A percentile compares a stretch with the other conserved stretches of the same genome.
These are phyloP conservation scores for Mucor saturninus DNA, from an alignment of 371 early-diverging fungal genomes.

Conservation along the genomic window DNA sequence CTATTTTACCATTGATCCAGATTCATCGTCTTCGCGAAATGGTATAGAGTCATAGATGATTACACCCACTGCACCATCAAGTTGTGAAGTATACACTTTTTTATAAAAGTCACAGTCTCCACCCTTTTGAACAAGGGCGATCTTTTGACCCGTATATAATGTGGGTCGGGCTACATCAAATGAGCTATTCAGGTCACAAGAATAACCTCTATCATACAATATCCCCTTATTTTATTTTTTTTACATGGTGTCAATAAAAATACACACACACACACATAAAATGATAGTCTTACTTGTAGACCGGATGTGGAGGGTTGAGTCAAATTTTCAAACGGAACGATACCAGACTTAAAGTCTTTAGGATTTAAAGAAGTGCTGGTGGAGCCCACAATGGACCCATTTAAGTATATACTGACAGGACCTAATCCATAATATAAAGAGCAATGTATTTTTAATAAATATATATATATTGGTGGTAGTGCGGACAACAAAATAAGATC, in stretches of 20 bases:
- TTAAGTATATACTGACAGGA: conserved; percentile 40
- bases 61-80: conserved; percentile 44
- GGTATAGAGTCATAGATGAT: conserved; percentile 47
- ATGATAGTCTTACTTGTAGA: conserved; percentile 21
- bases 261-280: background rate
- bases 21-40: conserved; percentile 41
- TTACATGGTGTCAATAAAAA: background rate
- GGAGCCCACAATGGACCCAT: conserved; percentile 32
- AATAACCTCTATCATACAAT: conserved; percentile 49
- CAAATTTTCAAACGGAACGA: conserved; percentile 41
- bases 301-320: conserved; percentile 39
- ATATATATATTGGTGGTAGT: background rate
- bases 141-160: conserved; percentile 35
- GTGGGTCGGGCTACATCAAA: conserved; percentile 22
- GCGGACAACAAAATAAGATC: too few relatives aligned
- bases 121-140: conserved; percentile 43
- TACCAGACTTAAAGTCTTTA: conserved; percentile 37
- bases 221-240: conserved; percentile 34
- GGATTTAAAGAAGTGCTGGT: conserved; percentile 20
- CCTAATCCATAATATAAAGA: conserved; percentile 22
- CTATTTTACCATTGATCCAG: conserved; percentile 23
- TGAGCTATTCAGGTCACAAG: conserved; percentile 36
- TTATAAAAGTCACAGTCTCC: conserved; percentile 44
- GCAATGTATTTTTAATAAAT: conserved; percentile 2
- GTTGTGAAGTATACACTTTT: conserved; percentile 41